A percentile compares a stretch with the other conserved stretches of the same genome.
Conservation (phyloP, 352 stramenopile species). For the Globisporangium paddicum region DNA sequence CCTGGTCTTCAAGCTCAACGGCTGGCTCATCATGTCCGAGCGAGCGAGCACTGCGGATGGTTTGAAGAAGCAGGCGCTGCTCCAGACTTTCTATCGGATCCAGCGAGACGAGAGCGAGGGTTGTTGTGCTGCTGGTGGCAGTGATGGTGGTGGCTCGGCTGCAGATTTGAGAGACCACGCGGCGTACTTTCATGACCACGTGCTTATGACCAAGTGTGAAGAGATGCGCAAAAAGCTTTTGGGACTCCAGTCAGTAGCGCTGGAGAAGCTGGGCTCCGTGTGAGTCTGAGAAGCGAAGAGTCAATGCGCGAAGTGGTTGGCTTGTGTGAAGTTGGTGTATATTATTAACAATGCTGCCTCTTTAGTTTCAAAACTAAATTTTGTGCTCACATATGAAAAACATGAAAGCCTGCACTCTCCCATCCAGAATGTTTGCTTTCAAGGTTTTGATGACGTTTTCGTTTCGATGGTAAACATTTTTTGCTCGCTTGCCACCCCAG, state of each 20-base stretch:
- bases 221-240: not conserved
- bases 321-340: too few relatives aligned
- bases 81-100: conserved; percentile 5
- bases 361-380: too few relatives aligned
- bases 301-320: too few relatives aligned
- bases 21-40: not conserved
- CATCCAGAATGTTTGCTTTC: too few relatives aligned
- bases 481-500: not conserved
- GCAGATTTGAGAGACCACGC: not conserved
- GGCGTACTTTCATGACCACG: conserved; percentile 2
- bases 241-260: not conserved
- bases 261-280: not conserved
- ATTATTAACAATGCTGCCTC: too few relatives aligned
- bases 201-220: conserved; percentile 2
- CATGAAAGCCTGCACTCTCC: too few relatives aligned
- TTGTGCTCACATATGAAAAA: too few relatives aligned
- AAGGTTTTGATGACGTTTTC: too few relatives aligned
- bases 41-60: not conserved
- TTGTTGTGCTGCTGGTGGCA: too few relatives aligned
- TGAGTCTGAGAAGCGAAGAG: not conserved
- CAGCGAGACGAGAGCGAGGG: too few relatives aligned
- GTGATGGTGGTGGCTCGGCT: too few relatives aligned
- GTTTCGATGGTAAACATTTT: too few relatives aligned
- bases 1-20: not conserved
- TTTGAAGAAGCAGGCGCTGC: not conserved